Evolutionary conservation across 2,329 filamentous ascomycete species (phyloP), one percentile per base, ranked within the genome.

Genomic region (Penicillium vulpinum): DNA sequence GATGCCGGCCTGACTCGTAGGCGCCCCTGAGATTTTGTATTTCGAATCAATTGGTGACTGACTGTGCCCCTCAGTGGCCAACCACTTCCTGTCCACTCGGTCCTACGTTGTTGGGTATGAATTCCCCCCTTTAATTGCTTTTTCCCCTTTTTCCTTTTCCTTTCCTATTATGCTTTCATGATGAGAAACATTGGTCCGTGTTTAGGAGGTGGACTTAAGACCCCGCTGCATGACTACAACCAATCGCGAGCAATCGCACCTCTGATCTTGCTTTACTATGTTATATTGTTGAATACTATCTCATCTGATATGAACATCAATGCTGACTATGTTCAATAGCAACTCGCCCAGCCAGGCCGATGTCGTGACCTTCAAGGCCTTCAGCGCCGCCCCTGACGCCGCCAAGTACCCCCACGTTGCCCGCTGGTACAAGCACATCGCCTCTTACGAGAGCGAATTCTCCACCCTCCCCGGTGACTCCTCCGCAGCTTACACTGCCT

Each of bases 341-440:
- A 81, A 85, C 74, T 73, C 78, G 62, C 88, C 92, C 71, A 91
- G 91, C 71, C 94, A 99, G 85, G 94, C 94, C 80, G 94, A 99
- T 83, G 93, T 95, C 73, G 90, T 89, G 79, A 87, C 87, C 81
- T 97, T 90, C 90, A 96, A 97, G 87, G 90, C 90, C 73, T 79
- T 97, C 77, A 87, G 83, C 73, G 80, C 83, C 69, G 79, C 86
- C 59, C 94, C 94, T 70, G 87, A 89, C 68, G 85, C 89, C 72
- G 83, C 84, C 78, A 96, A 96, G 84, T 96, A 89, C 87, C 92
- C 93, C 73, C 84, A 96, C 82, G 92, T 89, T 74, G 91, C 91
- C 75, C 89, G 94, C 79, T 99, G 94, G 94, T 97, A 96, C 88
- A 96, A 95, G 87, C 93, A 99, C 87, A 91, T 97, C 75, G 86